phyloP scores from a whole-genome alignment of 2,329 filamentous ascomycete genomes.

The Westerdykella ornata region DNA sequence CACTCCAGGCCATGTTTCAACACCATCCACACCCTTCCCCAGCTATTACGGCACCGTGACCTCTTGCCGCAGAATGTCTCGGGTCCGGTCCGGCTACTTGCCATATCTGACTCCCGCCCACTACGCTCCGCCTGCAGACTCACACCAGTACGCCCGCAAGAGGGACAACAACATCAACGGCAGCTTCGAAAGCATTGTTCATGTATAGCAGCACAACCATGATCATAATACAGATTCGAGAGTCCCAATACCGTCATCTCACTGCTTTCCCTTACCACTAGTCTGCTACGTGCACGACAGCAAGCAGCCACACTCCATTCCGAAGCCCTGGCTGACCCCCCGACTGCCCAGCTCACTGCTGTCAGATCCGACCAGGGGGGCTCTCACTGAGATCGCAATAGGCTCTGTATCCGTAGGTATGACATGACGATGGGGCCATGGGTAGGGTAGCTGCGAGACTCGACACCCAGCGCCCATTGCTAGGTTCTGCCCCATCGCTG shows the following conservation, averaged over 20 bases:
- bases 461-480: background rate
- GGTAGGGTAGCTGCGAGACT: slow-evolving; percentile 1
- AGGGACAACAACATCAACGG: too few species aligned
- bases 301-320: slow-evolving; percentile 14
- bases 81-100: background rate
- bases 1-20: background rate
- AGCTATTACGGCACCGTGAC: background rate
- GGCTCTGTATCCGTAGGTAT: slow-evolving; percentile 12
- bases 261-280: slow-evolving; percentile 10
- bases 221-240: background rate
- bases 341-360: slow-evolving; percentile 7
- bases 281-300: slow-evolving; percentile 2
- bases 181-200: slow-evolving; percentile 1
- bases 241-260: slow-evolving; percentile 12
- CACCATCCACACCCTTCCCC: background rate
- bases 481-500: slow-evolving; percentile 11
- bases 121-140: too few species aligned
- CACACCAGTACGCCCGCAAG: too few species aligned
- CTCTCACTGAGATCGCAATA: slow-evolving; percentile 13
- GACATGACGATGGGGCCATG: slow-evolving; percentile 13
- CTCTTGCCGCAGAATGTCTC: background rate
- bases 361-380: slow-evolving; percentile 21
- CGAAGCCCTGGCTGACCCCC: slow-evolving; percentile 23
- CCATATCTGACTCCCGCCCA: too few species aligned
- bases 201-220: background rate